These are phyloP conservation scores for Setaria italica DNA, from an alignment of 202 grass and related monocot species.

Conservation along the genomic window DNA sequence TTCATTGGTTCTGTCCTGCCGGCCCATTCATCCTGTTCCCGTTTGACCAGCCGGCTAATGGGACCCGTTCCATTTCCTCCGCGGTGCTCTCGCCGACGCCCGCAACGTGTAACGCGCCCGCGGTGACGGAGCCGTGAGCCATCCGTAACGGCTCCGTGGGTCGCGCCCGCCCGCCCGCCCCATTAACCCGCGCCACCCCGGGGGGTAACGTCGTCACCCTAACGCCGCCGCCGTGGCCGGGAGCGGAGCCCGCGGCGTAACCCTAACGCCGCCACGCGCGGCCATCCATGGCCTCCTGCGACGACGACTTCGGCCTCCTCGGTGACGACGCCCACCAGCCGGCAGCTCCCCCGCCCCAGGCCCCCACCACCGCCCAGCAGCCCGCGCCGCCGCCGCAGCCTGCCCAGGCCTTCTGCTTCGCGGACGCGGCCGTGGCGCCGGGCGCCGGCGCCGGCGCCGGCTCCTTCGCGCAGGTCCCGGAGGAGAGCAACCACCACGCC, in stretches of 20 bases:
- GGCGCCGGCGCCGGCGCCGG: neutral
- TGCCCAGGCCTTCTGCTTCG: slow-evolving; percentile 47
- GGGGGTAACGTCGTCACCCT: slow-evolving; percentile 63
- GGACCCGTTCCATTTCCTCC: slow-evolving; percentile 3
- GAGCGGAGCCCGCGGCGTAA: slow-evolving; percentile 54
- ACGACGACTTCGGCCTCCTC: slow-evolving; percentile 79
- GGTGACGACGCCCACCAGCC: slow-evolving; percentile 56
- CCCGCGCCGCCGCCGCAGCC: slow-evolving; percentile 15
- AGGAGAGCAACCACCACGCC: slow-evolving; percentile 57
- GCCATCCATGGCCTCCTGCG: slow-evolving; percentile 77
- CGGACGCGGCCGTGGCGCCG: slow-evolving; percentile 16
- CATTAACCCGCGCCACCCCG: slow-evolving; percentile 28
- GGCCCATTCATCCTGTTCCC: neutral
- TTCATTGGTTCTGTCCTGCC: neutral
- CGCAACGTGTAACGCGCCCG: slow-evolving; percentile 43
- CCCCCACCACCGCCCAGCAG: slow-evolving; percentile 27
- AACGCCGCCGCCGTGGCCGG: slow-evolving; percentile 58
- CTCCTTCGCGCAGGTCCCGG: slow-evolving; percentile 36
- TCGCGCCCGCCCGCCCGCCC: slow-evolving; percentile 24
- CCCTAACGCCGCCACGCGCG: slow-evolving; percentile 68
- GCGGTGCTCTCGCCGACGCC: neutral
- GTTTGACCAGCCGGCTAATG: neutral
- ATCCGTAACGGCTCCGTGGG: slow-evolving; percentile 56
- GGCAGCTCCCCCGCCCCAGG: slow-evolving; percentile 23
- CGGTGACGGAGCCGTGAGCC: slow-evolving; percentile 63